Conservation (phyloP, 257 asterid genomes). For the Asclepias syriaca region DNA sequence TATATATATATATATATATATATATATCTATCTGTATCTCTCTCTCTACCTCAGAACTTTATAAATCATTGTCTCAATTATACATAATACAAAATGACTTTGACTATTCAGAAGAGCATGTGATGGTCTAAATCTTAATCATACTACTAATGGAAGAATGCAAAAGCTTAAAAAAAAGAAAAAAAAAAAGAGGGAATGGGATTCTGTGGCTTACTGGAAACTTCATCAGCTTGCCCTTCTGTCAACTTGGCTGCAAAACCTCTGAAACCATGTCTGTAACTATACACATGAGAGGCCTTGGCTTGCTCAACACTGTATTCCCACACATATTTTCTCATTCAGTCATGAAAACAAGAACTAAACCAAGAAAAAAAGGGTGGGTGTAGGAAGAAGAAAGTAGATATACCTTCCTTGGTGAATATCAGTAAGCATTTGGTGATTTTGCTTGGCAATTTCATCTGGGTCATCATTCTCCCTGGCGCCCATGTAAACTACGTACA, state of each 20-base stretch:
- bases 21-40: too few relatives aligned
- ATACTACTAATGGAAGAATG: background rate
- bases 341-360: slow-evolving; percentile 11
- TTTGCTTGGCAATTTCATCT: slow-evolving; percentile 69
- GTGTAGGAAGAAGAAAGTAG: slow-evolving; percentile 8
- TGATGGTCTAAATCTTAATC: background rate
- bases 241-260: slow-evolving; percentile 96
- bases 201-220: slow-evolving; percentile 44
- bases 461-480: slow-evolving; percentile 60
- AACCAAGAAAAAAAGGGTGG: background rate
- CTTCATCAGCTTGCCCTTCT: slow-evolving; percentile 69
- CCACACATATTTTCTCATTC: slow-evolving; percentile 10
- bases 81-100: background rate
- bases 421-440: slow-evolving; percentile 63
- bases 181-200: background rate
- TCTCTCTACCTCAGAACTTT: background rate
- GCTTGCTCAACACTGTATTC: slow-evolving; percentile 69
- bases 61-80: background rate
- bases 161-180: background rate
- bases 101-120: background rate
- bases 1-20: too few relatives aligned
- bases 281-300: slow-evolving; percentile 72
- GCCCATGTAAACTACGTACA: slow-evolving; percentile 97
- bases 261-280: slow-evolving; percentile 84
- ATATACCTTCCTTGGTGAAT: slow-evolving; percentile 76